These are phyloP conservation scores for Fusarium sp. DNA, from an alignment of 2,329 filamentous ascomycete species.

Conservation along the genomic window DNA sequence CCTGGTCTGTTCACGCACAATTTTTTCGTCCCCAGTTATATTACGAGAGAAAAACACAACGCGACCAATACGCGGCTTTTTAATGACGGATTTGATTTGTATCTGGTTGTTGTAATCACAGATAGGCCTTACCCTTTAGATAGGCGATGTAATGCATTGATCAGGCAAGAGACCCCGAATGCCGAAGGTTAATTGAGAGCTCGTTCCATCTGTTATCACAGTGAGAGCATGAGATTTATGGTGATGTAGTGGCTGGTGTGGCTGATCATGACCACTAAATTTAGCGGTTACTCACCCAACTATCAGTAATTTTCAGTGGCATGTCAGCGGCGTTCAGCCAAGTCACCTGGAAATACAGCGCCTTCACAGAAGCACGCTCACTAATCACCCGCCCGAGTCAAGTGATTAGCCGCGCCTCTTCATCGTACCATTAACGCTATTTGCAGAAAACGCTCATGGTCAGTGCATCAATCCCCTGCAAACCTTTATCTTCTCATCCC, in stretches of 20 bases:
- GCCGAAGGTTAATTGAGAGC: slow-evolving; percentile 9
- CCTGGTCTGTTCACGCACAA: slow-evolving; percentile 11
- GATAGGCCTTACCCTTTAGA: slow-evolving; percentile 30
- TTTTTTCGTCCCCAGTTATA: slow-evolving; percentile 19
- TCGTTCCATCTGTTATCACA: neutral
- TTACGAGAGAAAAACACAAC: slow-evolving; percentile 21
- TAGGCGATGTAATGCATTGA: slow-evolving; percentile 33
- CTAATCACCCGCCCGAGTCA: slow-evolving; percentile 6
- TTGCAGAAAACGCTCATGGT: slow-evolving; percentile 24
- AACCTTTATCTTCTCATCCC: slow-evolving; percentile 16
- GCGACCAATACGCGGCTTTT: slow-evolving; percentile 22
- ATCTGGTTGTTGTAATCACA: slow-evolving; percentile 7
- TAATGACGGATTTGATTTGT: slow-evolving; percentile 36
- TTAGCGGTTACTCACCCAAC: neutral
- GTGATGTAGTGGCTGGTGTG: neutral
- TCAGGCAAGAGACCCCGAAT: slow-evolving; percentile 18
- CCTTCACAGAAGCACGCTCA: neutral
- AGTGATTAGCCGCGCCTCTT: slow-evolving; percentile 25
- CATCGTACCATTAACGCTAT: slow-evolving; percentile 27
- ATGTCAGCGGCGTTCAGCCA: neutral
- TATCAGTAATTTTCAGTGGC: neutral
- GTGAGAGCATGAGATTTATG: too few relatives aligned
- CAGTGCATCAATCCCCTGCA: slow-evolving; percentile 23
- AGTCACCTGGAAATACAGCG: neutral
- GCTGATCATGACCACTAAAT: too few relatives aligned